Percentiles rank a stretch among this genome's conserved stretches.
These are phyloP conservation scores for Chaetothyriales sp. DNA, from an alignment of 2,329 filamentous ascomycete species.

Conservation along the genomic window DNA sequence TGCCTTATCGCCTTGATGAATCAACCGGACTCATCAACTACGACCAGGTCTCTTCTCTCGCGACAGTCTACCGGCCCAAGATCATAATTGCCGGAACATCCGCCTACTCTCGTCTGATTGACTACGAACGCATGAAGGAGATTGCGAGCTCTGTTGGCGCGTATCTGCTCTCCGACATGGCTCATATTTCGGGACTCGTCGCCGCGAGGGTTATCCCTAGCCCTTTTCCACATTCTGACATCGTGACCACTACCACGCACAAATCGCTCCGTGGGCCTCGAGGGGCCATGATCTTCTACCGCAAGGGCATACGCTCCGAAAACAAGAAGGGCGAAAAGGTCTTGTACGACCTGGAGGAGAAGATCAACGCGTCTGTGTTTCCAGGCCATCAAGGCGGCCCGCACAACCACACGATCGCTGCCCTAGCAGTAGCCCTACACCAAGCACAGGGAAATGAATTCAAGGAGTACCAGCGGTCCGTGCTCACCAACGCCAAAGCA, in stretches of 20 bases:
- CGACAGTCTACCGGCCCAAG: conserved; percentile 83
- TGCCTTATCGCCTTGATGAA: conserved; percentile 86
- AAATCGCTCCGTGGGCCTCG: conserved; percentile 91
- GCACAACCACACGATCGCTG: conserved; percentile 98
- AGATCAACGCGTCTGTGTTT: conserved; percentile 95
- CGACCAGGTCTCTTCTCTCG: conserved; percentile 73
- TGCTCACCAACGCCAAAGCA: conserved; percentile 80
- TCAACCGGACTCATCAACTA: conserved; percentile 92
- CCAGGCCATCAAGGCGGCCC: conserved; percentile 95
- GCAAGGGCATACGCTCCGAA: conserved; percentile 72
- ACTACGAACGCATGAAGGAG: conserved; percentile 83
- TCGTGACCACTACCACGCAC: conserved; percentile 96
- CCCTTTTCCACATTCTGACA: conserved; percentile 78
- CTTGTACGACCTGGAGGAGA: conserved; percentile 77
- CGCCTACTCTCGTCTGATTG: conserved; percentile 89
- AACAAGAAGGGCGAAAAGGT: conserved; percentile 81
- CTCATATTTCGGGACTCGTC: conserved; percentile 88
- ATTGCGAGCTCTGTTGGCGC: conserved; percentile 84
- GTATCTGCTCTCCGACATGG: conserved; percentile 92
- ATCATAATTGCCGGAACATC: conserved; percentile 89
- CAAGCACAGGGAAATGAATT: conserved; percentile 85
- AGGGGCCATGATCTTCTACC: conserved; percentile 97
- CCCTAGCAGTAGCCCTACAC: conserved; percentile 83
- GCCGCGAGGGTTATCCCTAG: conserved; percentile 82
- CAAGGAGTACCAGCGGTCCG: conserved; percentile 79